Conservation (phyloP, 768 basidiomycete genomes). For the Amanita brunnescens region DNA sequence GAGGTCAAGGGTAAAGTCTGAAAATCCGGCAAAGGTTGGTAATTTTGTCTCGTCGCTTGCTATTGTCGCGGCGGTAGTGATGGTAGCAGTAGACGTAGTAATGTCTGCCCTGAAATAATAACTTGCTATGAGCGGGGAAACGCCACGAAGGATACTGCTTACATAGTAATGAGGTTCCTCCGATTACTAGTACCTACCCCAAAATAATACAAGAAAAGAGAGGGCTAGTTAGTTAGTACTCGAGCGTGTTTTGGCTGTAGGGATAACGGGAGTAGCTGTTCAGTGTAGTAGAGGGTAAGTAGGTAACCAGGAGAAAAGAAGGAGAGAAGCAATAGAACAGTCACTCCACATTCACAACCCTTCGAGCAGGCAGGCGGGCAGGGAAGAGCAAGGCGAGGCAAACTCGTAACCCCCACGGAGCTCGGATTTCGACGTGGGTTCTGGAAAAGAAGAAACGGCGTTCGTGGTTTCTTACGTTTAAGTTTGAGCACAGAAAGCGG, state of each 20-base stretch:
- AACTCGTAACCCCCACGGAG: constrained; percentile 2
- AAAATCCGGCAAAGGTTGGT: constrained; percentile 30
- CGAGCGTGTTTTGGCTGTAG: too few relatives aligned
- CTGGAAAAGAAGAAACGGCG: too few relatives aligned
- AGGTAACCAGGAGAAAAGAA: background rate
- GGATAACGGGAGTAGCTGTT: background rate
- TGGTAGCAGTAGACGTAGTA: constrained; percentile 1
- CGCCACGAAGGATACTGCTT: constrained; percentile 5
- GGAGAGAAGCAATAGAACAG: background rate
- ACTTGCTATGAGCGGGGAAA: background rate
- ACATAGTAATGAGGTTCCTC: constrained; percentile 4
- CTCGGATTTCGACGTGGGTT: constrained; percentile 7
- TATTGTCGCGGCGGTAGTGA: background rate
- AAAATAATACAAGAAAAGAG: constrained; percentile 3
- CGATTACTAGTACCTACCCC: too few relatives aligned
- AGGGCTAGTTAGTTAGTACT: too few relatives aligned
- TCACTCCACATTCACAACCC: background rate
- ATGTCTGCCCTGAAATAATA: constrained; percentile 8
- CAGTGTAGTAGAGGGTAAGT: background rate
- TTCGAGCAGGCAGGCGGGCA: background rate
- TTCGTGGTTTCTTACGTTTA: constrained; percentile 4
- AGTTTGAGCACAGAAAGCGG: too few relatives aligned
- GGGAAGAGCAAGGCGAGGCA: constrained; percentile 1
- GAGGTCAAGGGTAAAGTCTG: constrained; percentile 39
- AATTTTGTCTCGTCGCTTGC: constrained; percentile 14